Evolutionary conservation across 176 grass and related monocot genomes (phyloP).

Genomic region (Zoysia pacifica): DNA sequence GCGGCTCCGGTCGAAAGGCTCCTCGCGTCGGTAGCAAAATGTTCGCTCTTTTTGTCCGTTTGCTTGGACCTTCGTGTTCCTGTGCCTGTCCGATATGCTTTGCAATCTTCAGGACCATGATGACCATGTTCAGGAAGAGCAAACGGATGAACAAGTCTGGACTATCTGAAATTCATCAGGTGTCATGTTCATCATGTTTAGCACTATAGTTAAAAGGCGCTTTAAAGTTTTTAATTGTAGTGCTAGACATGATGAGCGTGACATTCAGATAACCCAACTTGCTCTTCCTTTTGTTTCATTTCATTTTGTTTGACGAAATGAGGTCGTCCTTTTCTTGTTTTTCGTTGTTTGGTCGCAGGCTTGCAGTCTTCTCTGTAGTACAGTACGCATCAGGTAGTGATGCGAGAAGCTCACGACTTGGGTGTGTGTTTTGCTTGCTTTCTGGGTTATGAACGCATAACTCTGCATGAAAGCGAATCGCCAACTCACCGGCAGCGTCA

Average conservation of each 20-base stretch:
- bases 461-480: slow-evolving; percentile 29
- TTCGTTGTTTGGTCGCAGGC: not conserved
- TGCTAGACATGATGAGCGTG: not conserved
- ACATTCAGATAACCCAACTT: not conserved
- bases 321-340: not conserved
- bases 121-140: not conserved
- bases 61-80: not conserved
- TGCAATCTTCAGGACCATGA: not conserved
- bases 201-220: not conserved
- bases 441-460: not conserved
- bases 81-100: not conserved
- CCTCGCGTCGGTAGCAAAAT: slow-evolving; percentile 37
- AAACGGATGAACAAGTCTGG: not conserved
- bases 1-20: not conserved
- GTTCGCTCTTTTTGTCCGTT: slow-evolving; percentile 36
- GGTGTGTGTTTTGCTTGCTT: not conserved
- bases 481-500: slow-evolving; percentile 21
- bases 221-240: not conserved
- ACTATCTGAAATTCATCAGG: not conserved
- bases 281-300: not conserved
- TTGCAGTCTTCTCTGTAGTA: not conserved
- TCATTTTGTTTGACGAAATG: not conserved
- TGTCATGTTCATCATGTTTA: not conserved
- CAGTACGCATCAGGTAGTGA: not conserved
- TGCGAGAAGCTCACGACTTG: not conserved